A percentile compares a stretch with the other conserved stretches of the same genome.
Conservation (phyloP, 1,284 basidiomycete genomes). For the Microbotryum saponariae region DNA sequence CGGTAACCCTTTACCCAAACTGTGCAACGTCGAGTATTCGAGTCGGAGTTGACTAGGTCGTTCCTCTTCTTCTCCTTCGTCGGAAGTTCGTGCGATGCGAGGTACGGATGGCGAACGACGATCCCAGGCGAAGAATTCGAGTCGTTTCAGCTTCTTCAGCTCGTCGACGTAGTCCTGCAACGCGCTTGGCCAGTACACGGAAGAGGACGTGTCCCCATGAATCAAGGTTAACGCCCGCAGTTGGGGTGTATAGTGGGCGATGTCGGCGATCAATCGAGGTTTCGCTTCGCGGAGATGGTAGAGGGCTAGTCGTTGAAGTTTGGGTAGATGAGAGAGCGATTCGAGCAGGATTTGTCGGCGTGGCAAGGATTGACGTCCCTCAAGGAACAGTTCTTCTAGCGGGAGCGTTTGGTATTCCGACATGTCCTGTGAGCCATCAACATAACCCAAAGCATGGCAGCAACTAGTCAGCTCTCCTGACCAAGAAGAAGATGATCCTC, state of each 20-base stretch:
- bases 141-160: slow-evolving; percentile 3
- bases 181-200: slow-evolving; percentile 11
- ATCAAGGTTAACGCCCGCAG: slow-evolving; percentile 21
- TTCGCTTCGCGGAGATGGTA: slow-evolving; percentile 22
- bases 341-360: slow-evolving; percentile 15
- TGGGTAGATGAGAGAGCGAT: slow-evolving; percentile 10
- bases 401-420: slow-evolving; percentile 6
- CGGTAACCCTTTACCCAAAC: slow-evolving; percentile 1
- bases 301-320: slow-evolving; percentile 22
- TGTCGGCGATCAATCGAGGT: slow-evolving; percentile 16
- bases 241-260: slow-evolving; percentile 1
- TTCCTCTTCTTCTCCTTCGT: not conserved
- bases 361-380: slow-evolving; percentile 7
- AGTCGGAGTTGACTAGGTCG: not conserved
- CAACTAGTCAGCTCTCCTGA: not conserved
- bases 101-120: slow-evolving; percentile 4
- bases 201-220: slow-evolving; percentile 3
- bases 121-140: slow-evolving; percentile 27
- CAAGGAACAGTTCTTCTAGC: slow-evolving; percentile 31
- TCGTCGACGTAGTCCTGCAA: slow-evolving; percentile 20
- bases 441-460: not conserved
- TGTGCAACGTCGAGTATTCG: slow-evolving; percentile 16
- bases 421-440: not conserved
- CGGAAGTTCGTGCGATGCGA: not conserved
- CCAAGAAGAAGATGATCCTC: not conserved